These are phyloP conservation scores for Phyllosticta capitalensis DNA, from an alignment of 2,329 filamentous ascomycete species.

Conservation along the genomic window DNA sequence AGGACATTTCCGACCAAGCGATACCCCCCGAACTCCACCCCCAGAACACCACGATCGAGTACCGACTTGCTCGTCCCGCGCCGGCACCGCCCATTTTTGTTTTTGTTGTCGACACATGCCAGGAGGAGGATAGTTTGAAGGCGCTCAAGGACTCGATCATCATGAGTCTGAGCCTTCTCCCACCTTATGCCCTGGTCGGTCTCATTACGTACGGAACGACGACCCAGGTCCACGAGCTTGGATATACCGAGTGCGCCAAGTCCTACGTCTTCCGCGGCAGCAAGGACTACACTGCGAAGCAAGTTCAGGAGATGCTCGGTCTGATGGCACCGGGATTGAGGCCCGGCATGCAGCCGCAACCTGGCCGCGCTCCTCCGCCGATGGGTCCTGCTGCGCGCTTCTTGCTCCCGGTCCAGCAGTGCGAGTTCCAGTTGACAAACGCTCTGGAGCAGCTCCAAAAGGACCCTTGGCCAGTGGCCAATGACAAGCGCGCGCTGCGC, in stretches of 20 bases:
- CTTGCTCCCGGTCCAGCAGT: conserved; percentile 86
- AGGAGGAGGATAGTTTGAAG: conserved; percentile 76
- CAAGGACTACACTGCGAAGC: conserved; percentile 96
- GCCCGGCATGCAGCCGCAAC: conserved; percentile 60
- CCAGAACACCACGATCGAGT: conserved; percentile 81
- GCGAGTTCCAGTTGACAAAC: conserved; percentile 95
- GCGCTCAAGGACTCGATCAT: conserved; percentile 79
- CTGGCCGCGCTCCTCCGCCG: conserved; percentile 62
- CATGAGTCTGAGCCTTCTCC: conserved; percentile 73
- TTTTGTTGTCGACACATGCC: conserved; percentile 80
- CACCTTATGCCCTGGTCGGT: conserved; percentile 72
- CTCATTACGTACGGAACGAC: conserved; percentile 88
- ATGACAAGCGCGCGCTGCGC: conserved; percentile 78
- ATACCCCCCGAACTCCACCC: conserved; percentile 78
- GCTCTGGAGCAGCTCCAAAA: conserved; percentile 90
- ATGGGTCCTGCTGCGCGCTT: conserved; percentile 81
- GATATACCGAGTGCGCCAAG: conserved; percentile 95
- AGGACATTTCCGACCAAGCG: conserved; percentile 74
- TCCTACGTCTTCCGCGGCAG: conserved; percentile 96
- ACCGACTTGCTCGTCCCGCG: conserved; percentile 69
- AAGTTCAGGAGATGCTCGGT: conserved; percentile 99
- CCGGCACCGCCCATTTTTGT: conserved; percentile 79
- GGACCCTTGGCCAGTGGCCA: conserved; percentile 95
- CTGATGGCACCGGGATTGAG: conserved; percentile 63
- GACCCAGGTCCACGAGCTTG: conserved; percentile 95